Evolutionary conservation across 2,329 filamentous ascomycete genomes (phyloP).

Genomic region (Diaporthe ilicicola): DNA sequence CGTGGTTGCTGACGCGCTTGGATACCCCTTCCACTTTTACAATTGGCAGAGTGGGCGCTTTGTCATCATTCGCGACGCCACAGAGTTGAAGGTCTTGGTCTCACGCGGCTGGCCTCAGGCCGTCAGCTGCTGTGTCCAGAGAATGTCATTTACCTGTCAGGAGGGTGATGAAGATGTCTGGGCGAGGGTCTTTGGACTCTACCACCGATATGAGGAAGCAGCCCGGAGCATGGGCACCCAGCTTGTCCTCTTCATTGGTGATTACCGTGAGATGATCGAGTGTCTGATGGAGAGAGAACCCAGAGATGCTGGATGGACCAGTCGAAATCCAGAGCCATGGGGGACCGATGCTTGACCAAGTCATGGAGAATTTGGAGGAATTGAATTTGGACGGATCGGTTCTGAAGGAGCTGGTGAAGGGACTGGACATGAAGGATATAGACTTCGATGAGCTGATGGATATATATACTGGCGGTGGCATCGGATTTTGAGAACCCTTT

Average conservation of each 20-base stretch:
- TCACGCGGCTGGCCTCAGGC: background rate
- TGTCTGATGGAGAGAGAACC: background rate
- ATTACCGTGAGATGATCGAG: background rate
- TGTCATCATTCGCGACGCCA: background rate
- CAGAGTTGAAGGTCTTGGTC: background rate
- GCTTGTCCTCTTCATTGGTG: background rate
- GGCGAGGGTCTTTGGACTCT: background rate
- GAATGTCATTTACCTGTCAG: background rate
- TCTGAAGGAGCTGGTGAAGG: no score
- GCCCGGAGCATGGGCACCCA: background rate
- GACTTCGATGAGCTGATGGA: no score
- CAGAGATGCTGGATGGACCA: background rate
- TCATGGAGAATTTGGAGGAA: no score
- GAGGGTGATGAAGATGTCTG: background rate
- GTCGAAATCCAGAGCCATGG: no score
- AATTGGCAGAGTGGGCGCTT: fast-evolving
- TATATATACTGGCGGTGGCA: no score
- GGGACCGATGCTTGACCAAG: background rate
- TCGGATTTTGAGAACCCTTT: no score
- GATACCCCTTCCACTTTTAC: background rate
- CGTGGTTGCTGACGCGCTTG: background rate
- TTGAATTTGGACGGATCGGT: no score
- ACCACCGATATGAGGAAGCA: background rate
- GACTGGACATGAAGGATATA: no score
- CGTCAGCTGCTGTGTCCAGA: background rate